Conservation (phyloP, 352 stramenopile genomes). For the Globisporangium perplexum region DNA sequence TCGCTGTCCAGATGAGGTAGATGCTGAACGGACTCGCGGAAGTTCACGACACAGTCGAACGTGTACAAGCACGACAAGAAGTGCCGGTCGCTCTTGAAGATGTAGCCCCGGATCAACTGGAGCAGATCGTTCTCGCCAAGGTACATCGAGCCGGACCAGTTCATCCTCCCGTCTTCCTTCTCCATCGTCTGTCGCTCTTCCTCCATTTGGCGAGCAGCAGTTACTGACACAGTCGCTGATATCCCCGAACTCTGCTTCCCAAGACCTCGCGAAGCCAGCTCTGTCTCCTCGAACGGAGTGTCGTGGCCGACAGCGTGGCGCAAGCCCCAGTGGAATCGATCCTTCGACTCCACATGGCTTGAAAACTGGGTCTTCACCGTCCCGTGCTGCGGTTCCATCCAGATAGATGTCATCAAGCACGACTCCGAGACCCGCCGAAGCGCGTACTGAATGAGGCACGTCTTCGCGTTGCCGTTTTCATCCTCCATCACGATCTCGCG, state of each 20-base stretch:
- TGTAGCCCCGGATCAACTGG: conserved; percentile 60
- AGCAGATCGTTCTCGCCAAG: conserved; percentile 68
- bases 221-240: conserved; percentile 5
- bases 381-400: conserved; percentile 85
- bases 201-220: conserved; percentile 9
- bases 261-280: background rate
- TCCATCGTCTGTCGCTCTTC: conserved; percentile 41
- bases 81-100: conserved; percentile 78
- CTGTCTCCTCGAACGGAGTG: conserved; percentile 40
- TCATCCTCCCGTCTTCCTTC: conserved; percentile 34
- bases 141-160: conserved; percentile 36
- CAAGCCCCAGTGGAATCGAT: conserved; percentile 64
- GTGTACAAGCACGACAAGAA: conserved; percentile 78
- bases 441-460: conserved; percentile 75
- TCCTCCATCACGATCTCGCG: conserved; percentile 83
- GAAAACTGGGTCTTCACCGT: conserved; percentile 55
- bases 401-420: conserved; percentile 82
- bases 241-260: conserved; percentile 2
- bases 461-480: conserved; percentile 65
- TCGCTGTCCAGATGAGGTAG: conserved; percentile 29
- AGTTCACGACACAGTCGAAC: conserved; percentile 67
- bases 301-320: conserved; percentile 69
- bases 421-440: conserved; percentile 67
- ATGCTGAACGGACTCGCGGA: conserved; percentile 42
- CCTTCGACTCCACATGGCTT: conserved; percentile 29